Base-by-base conservation (phyloP, 306 rosid species). In the Prinsepia uniflora region DNA sequence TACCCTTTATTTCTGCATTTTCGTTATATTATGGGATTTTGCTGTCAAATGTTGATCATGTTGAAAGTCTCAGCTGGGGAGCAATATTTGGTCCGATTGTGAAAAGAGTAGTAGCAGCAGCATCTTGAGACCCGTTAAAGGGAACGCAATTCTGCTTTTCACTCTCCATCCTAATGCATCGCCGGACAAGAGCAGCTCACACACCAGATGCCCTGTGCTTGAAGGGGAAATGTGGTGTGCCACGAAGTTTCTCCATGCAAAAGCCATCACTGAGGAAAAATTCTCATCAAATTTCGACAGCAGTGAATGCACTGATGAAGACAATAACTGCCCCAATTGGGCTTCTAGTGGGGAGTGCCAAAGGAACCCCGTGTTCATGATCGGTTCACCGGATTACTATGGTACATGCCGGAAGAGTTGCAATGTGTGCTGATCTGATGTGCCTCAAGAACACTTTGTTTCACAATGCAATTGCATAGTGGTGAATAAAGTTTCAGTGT, bases 381-480 rank as follows among this genome's bases (percentile, higher is more conserved):
- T 90, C 49, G 98, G 98, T 54, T 86, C 98, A 49, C 86, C 86
- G 20, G 98, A 92, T 86, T 92, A 92, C 75, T 87, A 82, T 68
- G 98, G 98, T 24, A 92, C 96, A 4, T 92, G 98, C 83, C 76
- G 98, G 86, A 88, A 79, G 76, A 92, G 96, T 72, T 92, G 96
- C 74, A 75, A 78, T 50, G 93, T 75, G 10, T 92, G 98, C 75
- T 86, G 88, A 87, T 71, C 48, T 18, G 19, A 58, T 62, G 34
- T 65, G 42, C 19, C 6, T 58, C 74, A 3, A 24, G 15, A 49
- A 49, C 71, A 30, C 7, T 15, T 17, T 49, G 59, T 67, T 39
- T n/a, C 41, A n/a, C n/a, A n/a, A n/a, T 48, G 10, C 36, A 3
- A 6, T 52, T 52, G 39, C 61, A 68, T 3, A 5, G 34, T 10